Evolutionary conservation across 129 eudicot genomes (phyloP).

Genomic region (Logfia minima): DNA sequence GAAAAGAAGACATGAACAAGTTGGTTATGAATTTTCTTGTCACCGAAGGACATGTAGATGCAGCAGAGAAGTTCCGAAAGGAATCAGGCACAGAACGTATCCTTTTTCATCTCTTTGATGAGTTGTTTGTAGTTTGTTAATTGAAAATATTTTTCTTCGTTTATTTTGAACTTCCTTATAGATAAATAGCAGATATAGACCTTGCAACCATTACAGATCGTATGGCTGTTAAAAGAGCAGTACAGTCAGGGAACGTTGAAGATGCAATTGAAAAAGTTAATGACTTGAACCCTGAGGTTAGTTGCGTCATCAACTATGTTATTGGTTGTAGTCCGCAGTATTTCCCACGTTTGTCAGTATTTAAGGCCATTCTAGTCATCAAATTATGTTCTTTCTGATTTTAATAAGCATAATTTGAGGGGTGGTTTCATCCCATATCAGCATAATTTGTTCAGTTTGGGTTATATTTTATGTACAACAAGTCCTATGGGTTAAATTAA

Average conservation of each 20-base stretch:
- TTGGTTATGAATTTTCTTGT: conserved; percentile 98
- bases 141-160: not conserved
- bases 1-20: conserved; percentile 91
- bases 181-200: conserved; percentile 79
- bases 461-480: not conserved
- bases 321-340: not conserved
- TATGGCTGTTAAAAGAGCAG: conserved; percentile 98
- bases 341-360: not conserved
- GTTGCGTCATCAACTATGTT: conserved; percentile 5
- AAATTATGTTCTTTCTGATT: not conserved
- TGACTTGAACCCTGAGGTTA: conserved; percentile 96
- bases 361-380: not conserved
- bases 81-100: conserved; percentile 98
- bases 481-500: not conserved
- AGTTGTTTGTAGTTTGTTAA: conserved; percentile 2
- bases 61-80: conserved; percentile 77
- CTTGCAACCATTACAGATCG: conserved; percentile 93
- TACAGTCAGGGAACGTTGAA: conserved; percentile 87
- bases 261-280: conserved; percentile 98
- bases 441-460: not conserved
- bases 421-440: not conserved
- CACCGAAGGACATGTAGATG: conserved; percentile 96
- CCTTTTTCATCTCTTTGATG: conserved; percentile 32
- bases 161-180: conserved; percentile 49
- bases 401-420: not conserved